Percentiles rank a stretch among this genome's conserved stretches.
These are phyloP conservation scores for Hura crepitans DNA, from an alignment of 441 rosid species.

Conservation along the genomic window DNA sequence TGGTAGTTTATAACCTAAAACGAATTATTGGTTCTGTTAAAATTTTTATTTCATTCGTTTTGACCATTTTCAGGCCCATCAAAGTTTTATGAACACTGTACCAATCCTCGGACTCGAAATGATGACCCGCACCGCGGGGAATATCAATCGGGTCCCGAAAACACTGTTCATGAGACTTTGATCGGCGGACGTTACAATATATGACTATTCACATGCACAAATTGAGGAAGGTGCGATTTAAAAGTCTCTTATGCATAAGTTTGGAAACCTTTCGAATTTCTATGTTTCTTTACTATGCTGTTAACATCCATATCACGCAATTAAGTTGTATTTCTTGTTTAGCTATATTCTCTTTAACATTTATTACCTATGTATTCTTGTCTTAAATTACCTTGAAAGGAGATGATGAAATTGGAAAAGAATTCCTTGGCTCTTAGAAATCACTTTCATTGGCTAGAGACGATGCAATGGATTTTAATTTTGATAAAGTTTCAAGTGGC, in stretches of 20 bases:
- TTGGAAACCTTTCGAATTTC: neutral
- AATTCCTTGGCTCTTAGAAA: constrained; percentile 75
- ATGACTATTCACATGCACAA: neutral
- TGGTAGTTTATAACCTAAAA: no score
- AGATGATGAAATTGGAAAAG: constrained; percentile 75
- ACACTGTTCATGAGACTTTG: no score
- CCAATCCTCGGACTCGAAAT: no score
- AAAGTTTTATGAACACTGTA: no score
- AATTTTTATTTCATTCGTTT: no score
- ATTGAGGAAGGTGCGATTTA: neutral
- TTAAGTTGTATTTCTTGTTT: neutral
- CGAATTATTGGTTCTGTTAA: no score
- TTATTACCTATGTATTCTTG: constrained; percentile 11
- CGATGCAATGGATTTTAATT: constrained; percentile 65
- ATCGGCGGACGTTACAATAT: no score
- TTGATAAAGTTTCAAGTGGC: constrained; percentile 47
- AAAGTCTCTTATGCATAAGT: neutral
- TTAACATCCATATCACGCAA: constrained; percentile 4
- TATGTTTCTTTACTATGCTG: constrained; percentile 1
- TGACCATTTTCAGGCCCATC: no score
- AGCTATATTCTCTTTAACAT: neutral
- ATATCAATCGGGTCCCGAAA: no score
- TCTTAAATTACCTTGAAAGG: constrained; percentile 27
- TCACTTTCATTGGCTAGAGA: constrained; percentile 53
- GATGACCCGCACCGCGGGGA: no score